These are phyloP conservation scores for Eucalyptus globulus DNA, from an alignment of 345 rosid species.

Conservation along the genomic window DNA sequence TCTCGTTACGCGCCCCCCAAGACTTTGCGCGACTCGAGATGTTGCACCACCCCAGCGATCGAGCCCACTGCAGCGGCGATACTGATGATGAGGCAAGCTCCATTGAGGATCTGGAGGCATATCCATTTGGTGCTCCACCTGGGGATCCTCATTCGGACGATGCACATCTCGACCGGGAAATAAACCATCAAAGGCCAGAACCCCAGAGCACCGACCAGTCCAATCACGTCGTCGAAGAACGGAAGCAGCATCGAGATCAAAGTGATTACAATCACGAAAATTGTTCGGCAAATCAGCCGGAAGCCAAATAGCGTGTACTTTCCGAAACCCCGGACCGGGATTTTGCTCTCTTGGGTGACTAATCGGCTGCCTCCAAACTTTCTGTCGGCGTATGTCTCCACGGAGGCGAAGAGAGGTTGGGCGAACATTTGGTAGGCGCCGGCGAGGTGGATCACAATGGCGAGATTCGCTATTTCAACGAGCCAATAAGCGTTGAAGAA, in stretches of 20 bases:
- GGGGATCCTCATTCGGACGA: conserved; percentile 43
- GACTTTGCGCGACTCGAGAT: too few species aligned
- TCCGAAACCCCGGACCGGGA: conserved; percentile 30
- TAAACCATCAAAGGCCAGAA: conserved; percentile 91
- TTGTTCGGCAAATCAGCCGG: conserved; percentile 72
- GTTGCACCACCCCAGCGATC: not conserved
- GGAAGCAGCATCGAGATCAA: conserved; percentile 79
- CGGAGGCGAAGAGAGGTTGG: conserved; percentile 67
- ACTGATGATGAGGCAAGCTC: conserved; percentile 55
- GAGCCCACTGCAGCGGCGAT: conserved; percentile 78
- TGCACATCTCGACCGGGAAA: conserved; percentile 88
- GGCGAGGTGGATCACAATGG: conserved; percentile 66
- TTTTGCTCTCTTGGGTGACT: conserved; percentile 36
- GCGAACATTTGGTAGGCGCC: conserved; percentile 90
- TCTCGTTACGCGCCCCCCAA: too few species aligned
- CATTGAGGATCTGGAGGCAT: conserved; percentile 52
- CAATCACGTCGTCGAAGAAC: conserved; percentile 68
- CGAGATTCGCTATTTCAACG: conserved; percentile 63
- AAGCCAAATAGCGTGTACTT: conserved; percentile 47
- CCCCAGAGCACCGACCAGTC: conserved; percentile 79
- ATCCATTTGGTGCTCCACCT: conserved; percentile 79
- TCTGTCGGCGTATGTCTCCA: conserved; percentile 37
- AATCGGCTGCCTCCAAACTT: conserved; percentile 55
- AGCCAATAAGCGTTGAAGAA: conserved; percentile 68
- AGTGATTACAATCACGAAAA: conserved; percentile 52